Evolutionary conservation across 345 rosid genomes (phyloP), one percentile per base, ranked within the genome.

Genomic region (Erysimum cheiranthoides): DNA sequence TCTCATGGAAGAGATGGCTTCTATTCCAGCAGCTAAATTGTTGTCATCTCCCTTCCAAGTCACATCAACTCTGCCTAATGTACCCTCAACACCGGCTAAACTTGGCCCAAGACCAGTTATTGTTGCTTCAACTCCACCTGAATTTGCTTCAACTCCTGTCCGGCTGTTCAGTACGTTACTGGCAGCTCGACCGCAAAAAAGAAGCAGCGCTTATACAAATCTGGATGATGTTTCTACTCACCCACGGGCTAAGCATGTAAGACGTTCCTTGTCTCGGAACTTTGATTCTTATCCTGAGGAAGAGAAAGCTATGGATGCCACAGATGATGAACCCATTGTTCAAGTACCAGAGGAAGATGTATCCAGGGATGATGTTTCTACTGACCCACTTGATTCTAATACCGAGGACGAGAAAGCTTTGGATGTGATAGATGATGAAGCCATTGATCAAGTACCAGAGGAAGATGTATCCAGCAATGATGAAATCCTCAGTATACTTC

Each of bases 221-320:
- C 86, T 83, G 17, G 89, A 85, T 76, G 84, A 79, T 68, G 81
- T 57, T 57, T 77, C 86, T 67, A 8, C 68, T 17, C 52, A 56
- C 32, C 61, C 78, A 51, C 63, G 85, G 11, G 73, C 52, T 79
- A 89, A 95, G 86, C 74, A 86, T 25, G 82, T 80, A 6, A 84
- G 97, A 81, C 88, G 90, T 28, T 83, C 80, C 5, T 25, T 45
- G 77, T 85, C 87, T 7, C 78, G 90, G 80, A 86, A 83, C 39
- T 92, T 89, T 81, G 93, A 85, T 53, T 62, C 82, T 45, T 86
- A 77, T 27, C 25, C 71, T 16, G 79, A 86, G 79, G 76, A 77
- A 45, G 61, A 39, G 34, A 38, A 21, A 43, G 61, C 10, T 28
- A 73, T 64, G 62, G 74, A 49, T 21, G 39, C 12, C 16, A 61